Base-by-base conservation (phyloP, 805 yeast genomes). In the Nakazawaea pomicola region DNA sequence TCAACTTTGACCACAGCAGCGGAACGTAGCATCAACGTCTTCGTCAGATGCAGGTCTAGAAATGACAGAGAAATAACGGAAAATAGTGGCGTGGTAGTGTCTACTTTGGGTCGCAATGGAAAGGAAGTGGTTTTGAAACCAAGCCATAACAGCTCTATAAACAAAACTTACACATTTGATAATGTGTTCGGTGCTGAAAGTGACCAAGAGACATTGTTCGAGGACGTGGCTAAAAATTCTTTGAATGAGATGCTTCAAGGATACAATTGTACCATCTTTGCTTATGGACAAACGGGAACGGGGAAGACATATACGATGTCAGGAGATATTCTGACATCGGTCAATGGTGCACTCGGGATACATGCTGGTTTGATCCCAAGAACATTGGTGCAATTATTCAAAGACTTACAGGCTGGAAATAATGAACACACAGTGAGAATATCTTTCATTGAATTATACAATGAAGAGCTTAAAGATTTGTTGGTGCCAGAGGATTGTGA, bases 241-340 rank as follows among this genome's bases (percentile, higher is more conserved):
- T 69, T 82, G 36, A 68, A 72, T 19, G 95, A 90, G 47, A 72
- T 88, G 45, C 61, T 88, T 43, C 64, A 70, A 39, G 95, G 91
- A 16, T 83, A 80, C 55, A 87, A 86, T 55, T 87, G 89, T 49
- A 83, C 95, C 0, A 72, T 87, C 21, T 68, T 88, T 49, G 95
- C 93, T 0, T 72, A 72, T 49, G 78, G 78, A 16, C 95, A 87
- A 71, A 88, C 95, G 0, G 93, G 95, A 1, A 84, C 95, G 0
- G 95, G 95, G 19, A 88, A 87, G 53, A 87, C 96, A 0, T 79
- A 78, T 55, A 64, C 85, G 10, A 78, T 79, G 93, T 77, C 82
- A 6, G 93, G 95, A 6, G 83, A 83, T 37, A 72, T 80, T 24
- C 49, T 76, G 55, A 46, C 64, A 64, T 25, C 66, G 52, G 41